A percentile compares a stretch with the other conserved stretches of the same genome.
phyloP scores from a whole-genome alignment of 768 basidiomycete species.

The Ramaria sp. region DNA sequence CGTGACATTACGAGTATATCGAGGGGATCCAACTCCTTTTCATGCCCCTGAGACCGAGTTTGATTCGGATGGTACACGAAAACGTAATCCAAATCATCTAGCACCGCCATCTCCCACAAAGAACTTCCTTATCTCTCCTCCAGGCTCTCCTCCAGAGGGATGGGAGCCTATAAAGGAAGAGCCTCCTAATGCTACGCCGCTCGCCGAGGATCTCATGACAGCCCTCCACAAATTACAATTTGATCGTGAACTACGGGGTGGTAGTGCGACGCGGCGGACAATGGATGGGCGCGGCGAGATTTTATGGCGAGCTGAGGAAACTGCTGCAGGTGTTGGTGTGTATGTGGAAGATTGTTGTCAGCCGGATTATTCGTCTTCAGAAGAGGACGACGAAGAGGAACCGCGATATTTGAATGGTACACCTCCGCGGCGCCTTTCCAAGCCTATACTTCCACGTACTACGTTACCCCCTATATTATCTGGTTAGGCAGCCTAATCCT shows the following conservation, averaged over 20 bases:
- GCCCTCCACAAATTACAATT: slow-evolving; percentile 63
- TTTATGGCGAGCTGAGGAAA: slow-evolving; percentile 57
- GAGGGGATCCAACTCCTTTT: slow-evolving; percentile 62
- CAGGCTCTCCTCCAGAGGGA: slow-evolving; percentile 92
- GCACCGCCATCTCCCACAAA: slow-evolving; percentile 73
- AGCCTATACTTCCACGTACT: slow-evolving; percentile 19
- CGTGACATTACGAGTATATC: slow-evolving; percentile 53
- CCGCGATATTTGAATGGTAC: slow-evolving; percentile 53
- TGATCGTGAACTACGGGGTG: slow-evolving; percentile 25
- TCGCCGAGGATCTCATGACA: slow-evolving; percentile 79
- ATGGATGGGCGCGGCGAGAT: slow-evolving; percentile 29
- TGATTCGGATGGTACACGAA: background rate
- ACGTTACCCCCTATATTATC: slow-evolving; percentile 7
- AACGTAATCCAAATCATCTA: slow-evolving; percentile 36
- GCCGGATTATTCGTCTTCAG: slow-evolving; percentile 16
- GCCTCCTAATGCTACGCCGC: slow-evolving; percentile 71
- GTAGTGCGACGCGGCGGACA: slow-evolving; percentile 12
- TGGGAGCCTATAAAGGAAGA: slow-evolving; percentile 92
- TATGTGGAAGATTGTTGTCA: slow-evolving; percentile 66
- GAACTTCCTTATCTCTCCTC: slow-evolving; percentile 97
- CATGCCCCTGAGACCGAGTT: slow-evolving; percentile 20
- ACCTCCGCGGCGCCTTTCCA: slow-evolving; percentile 49
- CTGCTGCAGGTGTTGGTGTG: slow-evolving; percentile 54
- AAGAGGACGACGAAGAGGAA: slow-evolving; percentile 14
- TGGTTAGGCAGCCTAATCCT: background rate